These are phyloP conservation scores for Gracilariopsis chorda DNA, from an alignment of 23 red algal genomes.

Conservation along the genomic window DNA sequence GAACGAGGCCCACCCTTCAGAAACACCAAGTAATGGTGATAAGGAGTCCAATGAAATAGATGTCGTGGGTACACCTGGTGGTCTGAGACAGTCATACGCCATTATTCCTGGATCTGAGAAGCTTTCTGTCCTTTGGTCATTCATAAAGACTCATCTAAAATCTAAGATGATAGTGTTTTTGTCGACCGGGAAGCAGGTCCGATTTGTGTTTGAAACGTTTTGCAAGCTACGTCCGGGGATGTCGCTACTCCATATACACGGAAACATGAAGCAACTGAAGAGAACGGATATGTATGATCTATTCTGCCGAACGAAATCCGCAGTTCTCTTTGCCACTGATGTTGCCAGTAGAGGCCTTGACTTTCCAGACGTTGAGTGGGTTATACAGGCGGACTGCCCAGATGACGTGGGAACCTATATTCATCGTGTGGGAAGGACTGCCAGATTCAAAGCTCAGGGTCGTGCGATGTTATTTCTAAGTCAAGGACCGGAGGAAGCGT, in stretches of 20 bases:
- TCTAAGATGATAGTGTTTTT: conserved; percentile 95
- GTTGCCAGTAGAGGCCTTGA: conserved; percentile 97
- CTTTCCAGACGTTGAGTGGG: conserved; percentile 94
- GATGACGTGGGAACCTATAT: conserved; percentile 82
- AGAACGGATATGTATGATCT: conserved; percentile 87
- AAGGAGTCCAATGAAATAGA: background rate
- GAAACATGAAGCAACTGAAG: conserved; percentile 83
- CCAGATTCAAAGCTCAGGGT: conserved; percentile 72
- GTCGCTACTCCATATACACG: conserved; percentile 83
- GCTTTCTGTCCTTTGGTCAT: conserved; percentile 90
- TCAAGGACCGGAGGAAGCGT: conserved; percentile 56
- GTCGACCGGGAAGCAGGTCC: conserved; percentile 92
- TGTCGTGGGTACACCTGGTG: conserved; percentile 57
- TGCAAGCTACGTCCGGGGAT: conserved; percentile 91
- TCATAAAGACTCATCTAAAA: conserved; percentile 91
- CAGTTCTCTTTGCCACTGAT: conserved; percentile 90
- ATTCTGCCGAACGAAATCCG: conserved; percentile 68
- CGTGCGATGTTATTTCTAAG: conserved; percentile 76
- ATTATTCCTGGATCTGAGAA: conserved; percentile 69
- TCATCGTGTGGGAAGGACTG: conserved; percentile 96
- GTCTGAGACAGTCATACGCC: conserved; percentile 82
- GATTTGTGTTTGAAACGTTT: conserved; percentile 91
- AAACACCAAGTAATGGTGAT: background rate
- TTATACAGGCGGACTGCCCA: conserved; percentile 93
- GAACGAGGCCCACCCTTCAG: background rate